These are phyloP conservation scores for Sarcomyxa edulis DNA, from an alignment of 768 basidiomycete species.

Conservation along the genomic window DNA sequence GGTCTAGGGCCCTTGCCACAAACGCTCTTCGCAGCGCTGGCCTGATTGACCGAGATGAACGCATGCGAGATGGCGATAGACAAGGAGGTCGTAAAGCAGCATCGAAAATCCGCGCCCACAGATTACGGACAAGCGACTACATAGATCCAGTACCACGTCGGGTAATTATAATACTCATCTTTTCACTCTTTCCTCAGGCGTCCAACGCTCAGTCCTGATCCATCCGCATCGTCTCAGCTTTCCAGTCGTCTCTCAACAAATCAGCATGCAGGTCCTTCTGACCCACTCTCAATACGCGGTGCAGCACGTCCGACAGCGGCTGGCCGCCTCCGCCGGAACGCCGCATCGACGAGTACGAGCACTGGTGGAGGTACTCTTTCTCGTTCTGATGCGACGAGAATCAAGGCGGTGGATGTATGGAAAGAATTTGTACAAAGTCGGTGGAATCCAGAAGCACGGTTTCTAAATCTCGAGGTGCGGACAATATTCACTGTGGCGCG, in stretches of 20 bases:
- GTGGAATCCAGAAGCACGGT: conserved; percentile 64
- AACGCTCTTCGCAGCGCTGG: conserved; percentile 67
- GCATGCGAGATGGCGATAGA: conserved; percentile 66
- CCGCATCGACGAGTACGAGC: conserved; percentile 25
- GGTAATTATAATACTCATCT: no score
- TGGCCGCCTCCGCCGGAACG: conserved; percentile 59
- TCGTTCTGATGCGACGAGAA: conserved; percentile 14
- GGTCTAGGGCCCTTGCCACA: conserved; percentile 52
- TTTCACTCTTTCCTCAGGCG: no score
- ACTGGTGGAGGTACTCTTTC: conserved; percentile 11
- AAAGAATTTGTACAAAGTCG: conserved; percentile 67
- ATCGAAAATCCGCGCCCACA: conserved; percentile 57
- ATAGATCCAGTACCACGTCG: no score
- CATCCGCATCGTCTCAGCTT: conserved; percentile 51
- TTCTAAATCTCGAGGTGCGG: conserved; percentile 80
- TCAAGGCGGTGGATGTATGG: conserved; percentile 61
- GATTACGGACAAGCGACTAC: conserved; percentile 14
- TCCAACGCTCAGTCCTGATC: conserved; percentile 56
- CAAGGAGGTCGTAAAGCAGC: conserved; percentile 69
- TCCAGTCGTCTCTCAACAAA: conserved; percentile 22
- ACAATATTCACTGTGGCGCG: neutral
- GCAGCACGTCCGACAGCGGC: conserved; percentile 46
- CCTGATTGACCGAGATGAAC: conserved; percentile 70
- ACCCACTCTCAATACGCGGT: conserved; percentile 61
- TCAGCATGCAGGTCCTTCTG: conserved; percentile 34